phyloP scores from a whole-genome alignment of 495 filamentous ascomycete genomes.

The Neurospora cerealis region DNA sequence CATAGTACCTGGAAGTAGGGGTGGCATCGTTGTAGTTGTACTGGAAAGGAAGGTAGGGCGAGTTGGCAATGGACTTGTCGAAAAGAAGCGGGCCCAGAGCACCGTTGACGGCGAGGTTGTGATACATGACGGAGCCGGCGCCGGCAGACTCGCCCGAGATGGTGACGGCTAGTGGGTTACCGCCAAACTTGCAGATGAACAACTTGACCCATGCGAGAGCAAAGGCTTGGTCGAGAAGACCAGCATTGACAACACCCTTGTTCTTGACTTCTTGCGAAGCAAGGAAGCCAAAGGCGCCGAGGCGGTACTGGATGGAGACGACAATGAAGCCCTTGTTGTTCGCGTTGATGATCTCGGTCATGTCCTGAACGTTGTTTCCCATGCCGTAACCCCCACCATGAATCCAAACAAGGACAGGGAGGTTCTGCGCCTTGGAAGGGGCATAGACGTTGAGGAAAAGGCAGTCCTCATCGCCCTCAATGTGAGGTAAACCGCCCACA shows the following conservation, averaged over 20 bases:
- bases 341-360: conserved; percentile 31
- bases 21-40: conserved; percentile 34
- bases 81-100: conserved; percentile 17
- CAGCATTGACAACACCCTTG: conserved; percentile 20
- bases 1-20: conserved; percentile 40
- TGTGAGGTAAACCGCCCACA: conserved; percentile 2
- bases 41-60: conserved; percentile 21
- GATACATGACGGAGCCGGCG: conserved; percentile 28
- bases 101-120: conserved; percentile 15
- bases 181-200: conserved; percentile 59
- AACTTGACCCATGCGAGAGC: conserved; percentile 65
- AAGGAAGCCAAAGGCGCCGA: conserved; percentile 23
- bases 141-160: conserved; percentile 62
- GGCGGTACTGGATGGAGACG: conserved; percentile 38
- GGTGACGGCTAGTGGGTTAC: conserved; percentile 51
- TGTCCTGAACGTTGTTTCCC: conserved; percentile 24
- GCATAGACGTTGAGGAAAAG: conserved; percentile 34
- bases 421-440: conserved; percentile 21
- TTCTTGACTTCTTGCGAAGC: conserved; percentile 15
- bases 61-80: conserved; percentile 17
- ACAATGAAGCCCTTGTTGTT: conserved; percentile 33
- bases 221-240: conserved; percentile 48
- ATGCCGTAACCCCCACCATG: conserved; percentile 41
- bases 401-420: conserved; percentile 37
- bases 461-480: conserved; percentile 28